A percentile compares a stretch with the other conserved stretches of the same genome.
Conservation (phyloP, 306 rosid species). For the Fragaria iinumae region DNA sequence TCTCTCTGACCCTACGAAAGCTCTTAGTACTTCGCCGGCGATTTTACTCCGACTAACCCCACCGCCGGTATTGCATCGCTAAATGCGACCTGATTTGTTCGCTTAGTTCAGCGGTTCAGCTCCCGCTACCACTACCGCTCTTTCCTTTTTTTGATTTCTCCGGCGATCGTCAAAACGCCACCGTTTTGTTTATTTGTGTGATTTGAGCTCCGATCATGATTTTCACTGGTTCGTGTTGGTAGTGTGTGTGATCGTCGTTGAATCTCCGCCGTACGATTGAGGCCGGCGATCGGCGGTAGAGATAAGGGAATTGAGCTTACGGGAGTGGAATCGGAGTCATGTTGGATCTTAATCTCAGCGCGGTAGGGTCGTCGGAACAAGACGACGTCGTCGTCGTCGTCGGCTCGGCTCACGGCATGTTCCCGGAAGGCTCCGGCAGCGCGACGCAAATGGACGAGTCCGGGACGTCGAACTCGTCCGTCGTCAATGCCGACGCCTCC, state of each 20-base stretch:
- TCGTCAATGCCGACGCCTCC: slow-evolving; percentile 91
- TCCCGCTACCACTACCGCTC: neutral
- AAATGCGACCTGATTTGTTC: slow-evolving; percentile 25
- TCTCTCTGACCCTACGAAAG: neutral
- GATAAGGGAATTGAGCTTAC: slow-evolving; percentile 13
- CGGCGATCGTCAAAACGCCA: slow-evolving; percentile 28
- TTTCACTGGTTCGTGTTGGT: neutral
- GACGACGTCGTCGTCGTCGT: slow-evolving; percentile 6
- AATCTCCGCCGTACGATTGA: slow-evolving; percentile 24
- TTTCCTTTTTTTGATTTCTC: slow-evolving; percentile 15
- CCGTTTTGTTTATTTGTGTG: neutral
- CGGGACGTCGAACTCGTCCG: slow-evolving; percentile 89
- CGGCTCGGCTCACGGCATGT: slow-evolving; percentile 31
- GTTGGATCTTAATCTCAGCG: slow-evolving; percentile 91
- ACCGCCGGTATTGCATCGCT: slow-evolving; percentile 17
- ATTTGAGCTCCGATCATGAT: slow-evolving; percentile 33
- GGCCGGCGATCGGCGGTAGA: slow-evolving; percentile 23
- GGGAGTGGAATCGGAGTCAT: slow-evolving; percentile 30
- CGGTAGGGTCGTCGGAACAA: slow-evolving; percentile 47
- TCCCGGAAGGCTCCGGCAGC: slow-evolving; percentile 53
- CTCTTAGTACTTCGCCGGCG: neutral
- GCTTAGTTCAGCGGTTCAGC: neutral
- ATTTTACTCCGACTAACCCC: neutral
- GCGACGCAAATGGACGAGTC: slow-evolving; percentile 79
- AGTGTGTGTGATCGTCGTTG: slow-evolving; percentile 26